Evolutionary conservation across 768 basidiomycete species (phyloP).

Genomic region (Pleurotus salmoneostramineus): DNA sequence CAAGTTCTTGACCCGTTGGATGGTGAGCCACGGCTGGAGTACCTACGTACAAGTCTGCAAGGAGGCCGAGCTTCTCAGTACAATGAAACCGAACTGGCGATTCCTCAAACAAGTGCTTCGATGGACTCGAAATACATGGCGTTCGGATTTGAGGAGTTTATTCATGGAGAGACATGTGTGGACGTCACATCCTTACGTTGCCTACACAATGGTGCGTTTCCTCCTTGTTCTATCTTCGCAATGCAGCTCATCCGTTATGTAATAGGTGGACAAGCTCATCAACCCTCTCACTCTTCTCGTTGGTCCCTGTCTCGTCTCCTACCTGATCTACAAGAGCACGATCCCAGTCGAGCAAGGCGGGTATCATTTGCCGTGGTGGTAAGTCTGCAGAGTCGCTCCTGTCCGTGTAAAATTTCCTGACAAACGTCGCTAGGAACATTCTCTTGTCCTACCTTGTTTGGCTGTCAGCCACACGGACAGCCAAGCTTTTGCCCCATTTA

Average conservation of each 20-base stretch:
- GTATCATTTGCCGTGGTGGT: slow-evolving; percentile 84
- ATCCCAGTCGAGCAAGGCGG: slow-evolving; percentile 63
- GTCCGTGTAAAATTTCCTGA: slow-evolving; percentile 11
- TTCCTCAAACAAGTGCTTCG: slow-evolving; percentile 91
- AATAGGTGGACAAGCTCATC: slow-evolving; percentile 79
- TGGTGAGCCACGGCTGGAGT: slow-evolving; percentile 93
- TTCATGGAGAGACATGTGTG: slow-evolving; percentile 88
- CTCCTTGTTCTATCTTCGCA: slow-evolving; percentile 32
- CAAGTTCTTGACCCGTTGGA: slow-evolving; percentile 94
- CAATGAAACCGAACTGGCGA: slow-evolving; percentile 97
- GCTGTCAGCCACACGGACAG: slow-evolving; percentile 68
- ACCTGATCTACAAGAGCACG: slow-evolving; percentile 77
- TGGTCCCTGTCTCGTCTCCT: slow-evolving; percentile 76
- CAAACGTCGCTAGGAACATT: slow-evolving; percentile 51
- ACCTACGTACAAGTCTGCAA: slow-evolving; percentile 90
- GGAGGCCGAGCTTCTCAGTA: slow-evolving; percentile 82
- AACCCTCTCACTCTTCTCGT: slow-evolving; percentile 85
- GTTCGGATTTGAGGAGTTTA: slow-evolving; percentile 81
- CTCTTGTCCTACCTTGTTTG: slow-evolving; percentile 64
- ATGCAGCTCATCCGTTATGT: slow-evolving; percentile 5
- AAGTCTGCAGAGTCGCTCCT: slow-evolving; percentile 19
- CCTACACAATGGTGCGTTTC: slow-evolving; percentile 83
- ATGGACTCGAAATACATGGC: slow-evolving; percentile 95
- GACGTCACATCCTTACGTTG: slow-evolving; percentile 88
- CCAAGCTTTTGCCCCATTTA: slow-evolving; percentile 81